Percentiles rank a stretch among this genome's conserved stretches.
Conservation (phyloP, 768 basidiomycete genomes). For the Paxillus rubicundulus region DNA sequence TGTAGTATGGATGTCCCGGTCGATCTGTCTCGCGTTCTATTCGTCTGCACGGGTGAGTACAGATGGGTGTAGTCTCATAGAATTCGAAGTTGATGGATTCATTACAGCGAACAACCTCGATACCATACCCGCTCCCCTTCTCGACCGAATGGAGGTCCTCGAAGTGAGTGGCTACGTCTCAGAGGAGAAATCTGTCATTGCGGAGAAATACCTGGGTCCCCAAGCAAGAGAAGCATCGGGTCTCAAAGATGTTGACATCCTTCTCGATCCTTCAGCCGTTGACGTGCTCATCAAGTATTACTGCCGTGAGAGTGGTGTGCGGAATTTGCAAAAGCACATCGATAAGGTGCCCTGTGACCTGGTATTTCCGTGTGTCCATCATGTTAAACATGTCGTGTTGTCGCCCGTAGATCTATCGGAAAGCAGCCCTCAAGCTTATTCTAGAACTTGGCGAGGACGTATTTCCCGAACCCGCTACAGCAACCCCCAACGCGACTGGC, state of each 20-base stretch:
- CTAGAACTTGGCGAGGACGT: slow-evolving; percentile 85
- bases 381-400: not conserved
- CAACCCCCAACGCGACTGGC: slow-evolving; percentile 15
- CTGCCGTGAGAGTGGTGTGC: slow-evolving; percentile 94
- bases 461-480: slow-evolving; percentile 63
- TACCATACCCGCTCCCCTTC: slow-evolving; percentile 89
- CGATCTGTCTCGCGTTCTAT: slow-evolving; percentile 92
- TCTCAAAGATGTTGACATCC: slow-evolving; percentile 79
- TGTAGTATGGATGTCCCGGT: slow-evolving; percentile 95
- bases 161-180: slow-evolving; percentile 94
- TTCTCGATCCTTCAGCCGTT: slow-evolving; percentile 72
- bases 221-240: slow-evolving; percentile 92
- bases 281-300: slow-evolving; percentile 94
- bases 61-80: not conserved
- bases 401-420: slow-evolving; percentile 80
- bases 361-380: not conserved
- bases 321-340: slow-evolving; percentile 97
- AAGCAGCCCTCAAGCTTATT: slow-evolving; percentile 90
- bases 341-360: slow-evolving; percentile 74
- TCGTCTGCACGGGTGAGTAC: slow-evolving; percentile 81
- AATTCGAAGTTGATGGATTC: slow-evolving; percentile 7
- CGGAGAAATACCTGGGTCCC: slow-evolving; percentile 83
- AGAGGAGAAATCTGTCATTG: slow-evolving; percentile 89
- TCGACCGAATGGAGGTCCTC: slow-evolving; percentile 95
- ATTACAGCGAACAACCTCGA: slow-evolving; percentile 80